Base-by-base conservation (phyloP, 106 monocot genomes). In the Agapanthus africanus region DNA sequence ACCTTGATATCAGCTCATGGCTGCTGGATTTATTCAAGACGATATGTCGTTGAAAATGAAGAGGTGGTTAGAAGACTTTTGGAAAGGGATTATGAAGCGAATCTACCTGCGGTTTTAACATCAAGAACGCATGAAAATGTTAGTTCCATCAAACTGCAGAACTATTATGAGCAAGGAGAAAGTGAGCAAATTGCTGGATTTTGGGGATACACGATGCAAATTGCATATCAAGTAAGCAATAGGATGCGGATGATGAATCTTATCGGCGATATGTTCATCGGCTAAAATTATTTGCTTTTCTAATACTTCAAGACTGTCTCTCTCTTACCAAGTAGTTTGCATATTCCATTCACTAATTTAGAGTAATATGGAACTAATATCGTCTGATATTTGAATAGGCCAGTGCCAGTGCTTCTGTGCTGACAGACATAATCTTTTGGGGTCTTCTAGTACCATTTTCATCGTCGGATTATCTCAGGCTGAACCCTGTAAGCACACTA, bases 381-480 rank as follows among this genome's bases (percentile, higher is more conserved):
- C 4, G 9, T 26, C 34, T 52, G 18, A 2, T 31, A 4, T 22
- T 69, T 46, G 18, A 32, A 69, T 65, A 73, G 73, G 32, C 54
- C 7, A 65, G 73, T 54, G 65, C 26, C 3, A 51, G 73, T 50
- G 65, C 73, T 54, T 36, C 67, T 47, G 16, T 83, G 37, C 32
- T 83, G 54, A 87, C 82, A 14, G 87, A 87, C 68, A 4, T 80
- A 13, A 54, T 73, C 56, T 87, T 78, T 71, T 87, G 87, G 86
- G 37, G 69, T 69, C 67, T 87, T 40, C 68, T 87, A 18, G 70
- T 83, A 19, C 87, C 83, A 60, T 44, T 66, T 41, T 34, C 76
- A 21, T 70, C 72, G 33, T 31, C 38, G 14, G 71, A 71, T 46
- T 31, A 82, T 68, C 65, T 79, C 68, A 73, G 49, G 0, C 14